Percentiles rank a stretch among this genome's conserved stretches.
Evolutionary conservation across 805 yeast genomes (phyloP).

Genomic region (Dipodascopsis uninucleata): DNA sequence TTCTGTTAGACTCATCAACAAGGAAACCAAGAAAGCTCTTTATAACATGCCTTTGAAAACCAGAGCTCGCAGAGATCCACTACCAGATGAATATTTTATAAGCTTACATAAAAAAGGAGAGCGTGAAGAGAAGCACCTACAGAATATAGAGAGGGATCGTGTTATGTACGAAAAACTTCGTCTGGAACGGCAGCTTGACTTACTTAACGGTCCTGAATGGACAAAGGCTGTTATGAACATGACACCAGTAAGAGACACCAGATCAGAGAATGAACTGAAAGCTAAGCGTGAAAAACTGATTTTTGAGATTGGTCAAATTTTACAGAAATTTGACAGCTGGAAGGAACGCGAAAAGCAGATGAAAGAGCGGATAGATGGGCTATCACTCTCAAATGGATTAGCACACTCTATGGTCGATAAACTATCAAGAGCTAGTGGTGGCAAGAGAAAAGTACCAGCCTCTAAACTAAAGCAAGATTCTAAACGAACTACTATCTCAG

Average conservation of each 20-base stretch:
- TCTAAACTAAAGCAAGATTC: conserved; percentile 1
- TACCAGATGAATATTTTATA: conserved; percentile 9
- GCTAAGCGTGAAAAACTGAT: conserved; percentile 14
- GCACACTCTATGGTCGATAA: background rate
- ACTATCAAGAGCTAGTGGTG: background rate
- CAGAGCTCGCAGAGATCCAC: conserved; percentile 16
- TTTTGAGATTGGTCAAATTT: conserved; percentile 9
- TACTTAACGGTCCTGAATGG: conserved; percentile 20
- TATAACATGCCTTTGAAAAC: conserved; percentile 1
- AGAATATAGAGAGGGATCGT: conserved; percentile 22
- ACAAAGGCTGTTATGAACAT: conserved; percentile 16
- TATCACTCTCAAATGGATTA: background rate
- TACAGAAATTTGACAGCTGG: conserved; percentile 20
- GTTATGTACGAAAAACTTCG: conserved; percentile 23
- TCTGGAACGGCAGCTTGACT: conserved; percentile 19
- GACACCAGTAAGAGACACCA: conserved; percentile 20
- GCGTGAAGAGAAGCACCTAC: conserved; percentile 24
- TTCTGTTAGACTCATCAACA: conserved; percentile 1
- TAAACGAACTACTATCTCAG: background rate
- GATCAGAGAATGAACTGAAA: conserved; percentile 9
- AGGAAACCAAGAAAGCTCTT: background rate
- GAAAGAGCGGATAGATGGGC: background rate
- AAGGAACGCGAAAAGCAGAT: conserved; percentile 13
- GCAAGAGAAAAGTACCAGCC: background rate
- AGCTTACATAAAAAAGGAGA: conserved; percentile 12